Percentiles rank a stretch among this genome's conserved stretches.
These are phyloP conservation scores for Endoconidiophora polonica DNA, from an alignment of 2,329 filamentous ascomycete genomes.

Conservation along the genomic window DNA sequence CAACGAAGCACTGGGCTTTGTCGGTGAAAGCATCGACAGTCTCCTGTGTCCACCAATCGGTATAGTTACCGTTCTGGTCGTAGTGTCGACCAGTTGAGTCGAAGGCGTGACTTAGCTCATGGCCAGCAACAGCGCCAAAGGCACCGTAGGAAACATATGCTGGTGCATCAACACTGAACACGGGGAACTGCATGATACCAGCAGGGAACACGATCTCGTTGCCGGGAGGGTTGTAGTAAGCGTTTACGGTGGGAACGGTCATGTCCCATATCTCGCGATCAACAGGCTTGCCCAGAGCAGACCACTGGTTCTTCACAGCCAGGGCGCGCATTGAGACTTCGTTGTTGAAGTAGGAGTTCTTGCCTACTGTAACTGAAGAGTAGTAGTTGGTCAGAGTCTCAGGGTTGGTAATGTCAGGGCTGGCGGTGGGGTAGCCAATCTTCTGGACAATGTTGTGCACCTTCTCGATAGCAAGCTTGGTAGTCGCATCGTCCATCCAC, in stretches of 20 bases:
- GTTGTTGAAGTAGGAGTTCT: constrained; percentile 40
- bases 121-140: constrained; percentile 49
- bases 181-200: constrained; percentile 51
- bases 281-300: constrained; percentile 40
- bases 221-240: constrained; percentile 46
- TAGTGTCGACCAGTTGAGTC: constrained; percentile 49
- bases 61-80: constrained; percentile 47
- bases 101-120: constrained; percentile 55
- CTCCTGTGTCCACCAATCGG: constrained; percentile 47
- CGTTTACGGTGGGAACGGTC: constrained; percentile 45
- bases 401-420: constrained; percentile 44
- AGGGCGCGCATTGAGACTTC: constrained; percentile 33
- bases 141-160: constrained; percentile 52
- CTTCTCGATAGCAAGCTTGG: constrained; percentile 43
- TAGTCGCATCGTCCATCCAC: constrained; percentile 50
- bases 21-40: constrained; percentile 42
- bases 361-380: constrained; percentile 30
- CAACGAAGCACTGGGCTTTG: constrained; percentile 46
- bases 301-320: constrained; percentile 34
- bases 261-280: constrained; percentile 44
- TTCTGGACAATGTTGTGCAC: constrained; percentile 51
- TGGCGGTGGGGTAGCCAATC: constrained; percentile 48
- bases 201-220: constrained; percentile 56
- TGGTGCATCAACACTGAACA: constrained; percentile 46
- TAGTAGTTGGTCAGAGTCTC: constrained; percentile 40